phyloP scores from a whole-genome alignment of 2,329 filamentous ascomycete genomes.

The Hortaea sp. region DNA sequence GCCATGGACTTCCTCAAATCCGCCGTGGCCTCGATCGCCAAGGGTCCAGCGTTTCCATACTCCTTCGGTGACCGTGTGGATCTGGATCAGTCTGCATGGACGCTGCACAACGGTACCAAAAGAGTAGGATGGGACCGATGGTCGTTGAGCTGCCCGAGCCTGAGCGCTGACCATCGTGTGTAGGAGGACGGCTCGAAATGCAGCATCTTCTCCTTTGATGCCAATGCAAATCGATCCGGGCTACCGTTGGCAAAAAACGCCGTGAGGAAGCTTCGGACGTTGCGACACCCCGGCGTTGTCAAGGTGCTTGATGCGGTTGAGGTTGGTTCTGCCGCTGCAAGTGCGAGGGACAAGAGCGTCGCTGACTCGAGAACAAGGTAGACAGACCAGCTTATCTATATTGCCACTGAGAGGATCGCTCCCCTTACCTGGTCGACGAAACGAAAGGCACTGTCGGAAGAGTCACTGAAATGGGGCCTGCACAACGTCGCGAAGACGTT shows the following conservation, averaged over 20 bases:
- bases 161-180: not conserved
- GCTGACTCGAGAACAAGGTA: constrained; percentile 35
- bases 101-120: constrained; percentile 87
- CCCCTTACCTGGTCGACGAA: constrained; percentile 86
- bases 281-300: constrained; percentile 89
- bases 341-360: not conserved
- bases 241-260: constrained; percentile 87
- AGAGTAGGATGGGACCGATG: constrained; percentile 46
- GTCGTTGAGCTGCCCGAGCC: not conserved
- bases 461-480: constrained; percentile 95
- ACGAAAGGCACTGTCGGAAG: constrained; percentile 74
- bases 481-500: constrained; percentile 80
- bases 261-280: constrained; percentile 81
- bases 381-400: constrained; percentile 92
- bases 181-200: constrained; percentile 91
- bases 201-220: constrained; percentile 94
- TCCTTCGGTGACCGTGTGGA: constrained; percentile 88
- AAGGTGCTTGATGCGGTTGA: constrained; percentile 92
- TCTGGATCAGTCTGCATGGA: constrained; percentile 89
- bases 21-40: constrained; percentile 91
- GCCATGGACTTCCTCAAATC: constrained; percentile 96
- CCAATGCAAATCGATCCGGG: constrained; percentile 66
- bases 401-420: constrained; percentile 82
- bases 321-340: constrained; percentile 40
- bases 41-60: constrained; percentile 87